Evolutionary conservation across 176 grass and related monocot species (phyloP), one percentile per base, ranked within the genome.

Genomic region (Calamus simplicifolius): DNA sequence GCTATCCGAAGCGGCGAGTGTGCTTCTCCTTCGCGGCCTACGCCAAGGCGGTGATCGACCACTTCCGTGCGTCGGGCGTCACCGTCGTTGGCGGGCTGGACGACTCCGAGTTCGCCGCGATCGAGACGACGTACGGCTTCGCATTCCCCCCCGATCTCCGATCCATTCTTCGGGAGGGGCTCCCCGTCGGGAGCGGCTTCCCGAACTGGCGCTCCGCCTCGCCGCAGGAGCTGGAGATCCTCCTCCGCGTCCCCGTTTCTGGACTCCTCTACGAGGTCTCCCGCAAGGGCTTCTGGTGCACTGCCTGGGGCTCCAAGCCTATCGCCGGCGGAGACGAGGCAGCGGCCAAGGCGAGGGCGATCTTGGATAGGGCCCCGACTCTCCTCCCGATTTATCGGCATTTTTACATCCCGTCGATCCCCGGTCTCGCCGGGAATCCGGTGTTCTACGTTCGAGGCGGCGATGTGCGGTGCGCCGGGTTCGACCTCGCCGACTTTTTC

Each of bases 21-120:
- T 72, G 57, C 58, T 72, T 72, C 49, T 72, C 69, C 27, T 48
- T 72, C 12, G 69, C 49, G 17, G 69, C 69, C 13, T 72, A 62
- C 69, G 57, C 57, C 26, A 72, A 72, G 58, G 48, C 48, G 16
- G 58, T 72, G 7, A 28, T 62, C 12, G 49, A 26, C 16, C 16
- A 62, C 27, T 58, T 72, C 49, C 27, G 49, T 4, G 25, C 58
- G 18, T 49, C 58, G 58, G 57, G 69, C 27, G 49, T 62, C 27
- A 6, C 58, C 2, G 58, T 62, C 26, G 57, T 17, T 5, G 8
- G 27, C 17, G 69, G 69, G 3, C 69, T 72, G 1, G 51, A 49
- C 8, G 69, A 61, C 4, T 16, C 5, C 6, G 69, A 72, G 58
- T 12, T 72, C 17, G 21, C 49, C 2, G 16, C 7, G 17, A 49